Percentiles rank a stretch among this genome's conserved stretches.
Evolutionary conservation across 192 early-diverging fungal genomes (phyloP).

Genomic region (Gonapodya prolifera): DNA sequence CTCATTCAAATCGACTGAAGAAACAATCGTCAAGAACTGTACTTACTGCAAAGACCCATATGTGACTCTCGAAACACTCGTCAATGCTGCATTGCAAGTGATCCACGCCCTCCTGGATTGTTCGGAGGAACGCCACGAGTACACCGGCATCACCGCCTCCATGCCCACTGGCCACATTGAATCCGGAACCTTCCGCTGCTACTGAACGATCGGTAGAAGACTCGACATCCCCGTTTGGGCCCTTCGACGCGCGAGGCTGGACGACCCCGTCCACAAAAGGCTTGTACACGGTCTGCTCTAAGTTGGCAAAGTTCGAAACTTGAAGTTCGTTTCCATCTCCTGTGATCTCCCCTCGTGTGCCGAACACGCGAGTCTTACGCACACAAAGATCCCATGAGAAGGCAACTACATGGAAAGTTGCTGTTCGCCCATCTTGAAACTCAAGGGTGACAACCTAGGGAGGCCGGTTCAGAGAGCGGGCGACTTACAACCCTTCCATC

Average conservation of each 20-base stretch:
- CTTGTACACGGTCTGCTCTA: constrained; percentile 15
- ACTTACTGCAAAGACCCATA: constrained; percentile 34
- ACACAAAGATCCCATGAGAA: constrained; percentile 38
- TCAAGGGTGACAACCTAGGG: constrained; percentile 40
- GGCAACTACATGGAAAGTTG: constrained; percentile 42
- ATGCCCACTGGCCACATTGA: no score
- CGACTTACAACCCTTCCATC: no score
- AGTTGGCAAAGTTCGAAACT: constrained; percentile 29
- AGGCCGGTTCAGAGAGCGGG: no score
- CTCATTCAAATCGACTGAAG: no score
- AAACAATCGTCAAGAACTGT: no score
- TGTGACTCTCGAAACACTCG: constrained; percentile 22
- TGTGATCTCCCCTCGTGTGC: constrained; percentile 35
- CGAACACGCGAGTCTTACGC: constrained; percentile 36
- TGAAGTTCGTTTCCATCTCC: constrained; percentile 33
- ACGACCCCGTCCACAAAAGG: no score
- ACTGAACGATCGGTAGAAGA: constrained; percentile 7
- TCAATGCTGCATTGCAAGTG: constrained; percentile 15
- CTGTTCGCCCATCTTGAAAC: constrained; percentile 34
- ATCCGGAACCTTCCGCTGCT: no score
- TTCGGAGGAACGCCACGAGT: constrained; percentile 22
- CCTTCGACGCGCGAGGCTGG: no score
- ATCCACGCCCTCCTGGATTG: constrained; percentile 16
- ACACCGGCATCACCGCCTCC: constrained; percentile 34
- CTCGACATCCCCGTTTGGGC: constrained; percentile 8